These are phyloP conservation scores for Pythium coloratum DNA, from an alignment of 352 stramenopile genomes.

Conservation along the genomic window DNA sequence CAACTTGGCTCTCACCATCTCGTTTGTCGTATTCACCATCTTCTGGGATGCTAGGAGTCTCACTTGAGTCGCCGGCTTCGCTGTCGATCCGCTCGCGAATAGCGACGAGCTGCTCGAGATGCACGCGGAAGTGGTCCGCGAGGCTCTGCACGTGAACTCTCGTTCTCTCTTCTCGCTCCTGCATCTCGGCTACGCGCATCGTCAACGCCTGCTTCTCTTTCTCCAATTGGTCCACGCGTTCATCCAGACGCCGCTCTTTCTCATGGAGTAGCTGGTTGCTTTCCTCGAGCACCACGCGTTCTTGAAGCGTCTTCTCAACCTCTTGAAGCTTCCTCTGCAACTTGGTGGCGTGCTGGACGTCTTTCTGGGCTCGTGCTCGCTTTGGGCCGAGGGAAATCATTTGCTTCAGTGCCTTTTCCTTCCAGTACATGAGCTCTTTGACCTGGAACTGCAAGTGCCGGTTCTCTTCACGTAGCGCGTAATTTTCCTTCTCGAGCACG, in stretches of 20 bases:
- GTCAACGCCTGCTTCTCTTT: conserved; percentile 31
- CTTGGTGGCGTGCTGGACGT: conserved; percentile 53
- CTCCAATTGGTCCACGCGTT: conserved; percentile 33
- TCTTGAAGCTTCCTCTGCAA: conserved; percentile 52
- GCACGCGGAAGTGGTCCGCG: conserved; percentile 49
- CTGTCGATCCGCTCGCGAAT: conserved; percentile 50
- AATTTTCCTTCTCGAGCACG: conserved; percentile 67
- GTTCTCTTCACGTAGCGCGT: conserved; percentile 61
- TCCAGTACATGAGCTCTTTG: conserved; percentile 57
- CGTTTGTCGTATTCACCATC: neutral
- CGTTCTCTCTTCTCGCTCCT: conserved; percentile 25
- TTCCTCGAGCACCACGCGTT: conserved; percentile 47
- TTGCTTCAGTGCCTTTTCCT: conserved; percentile 63
- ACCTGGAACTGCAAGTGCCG: conserved; percentile 47
- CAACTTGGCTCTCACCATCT: neutral
- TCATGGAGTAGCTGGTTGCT: conserved; percentile 40
- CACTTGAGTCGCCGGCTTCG: neutral
- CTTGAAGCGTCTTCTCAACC: conserved; percentile 57
- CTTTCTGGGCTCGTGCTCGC: conserved; percentile 40
- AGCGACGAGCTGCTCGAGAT: conserved; percentile 60
- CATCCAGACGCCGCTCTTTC: conserved; percentile 31
- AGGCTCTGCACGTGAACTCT: conserved; percentile 41
- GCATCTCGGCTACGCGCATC: conserved; percentile 16
- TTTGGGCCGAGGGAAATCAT: conserved; percentile 60
- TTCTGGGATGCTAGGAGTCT: neutral